Evolutionary conservation across 257 asterid species (phyloP).

Genomic region (Gentiana straminea): DNA sequence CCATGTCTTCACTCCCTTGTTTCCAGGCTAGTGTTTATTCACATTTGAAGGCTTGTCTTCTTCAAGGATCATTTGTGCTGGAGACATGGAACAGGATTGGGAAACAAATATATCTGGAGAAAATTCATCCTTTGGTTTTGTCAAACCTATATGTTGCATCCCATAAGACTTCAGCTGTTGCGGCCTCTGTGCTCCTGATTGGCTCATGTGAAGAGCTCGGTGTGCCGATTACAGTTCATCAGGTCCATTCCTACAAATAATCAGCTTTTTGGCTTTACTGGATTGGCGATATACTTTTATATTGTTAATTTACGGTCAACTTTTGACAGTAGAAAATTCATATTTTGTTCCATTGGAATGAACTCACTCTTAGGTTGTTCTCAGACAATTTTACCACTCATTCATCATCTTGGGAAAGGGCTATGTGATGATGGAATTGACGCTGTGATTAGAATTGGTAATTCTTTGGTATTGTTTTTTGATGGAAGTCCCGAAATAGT

Average conservation of each 20-base stretch:
- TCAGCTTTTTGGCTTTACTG: neutral
- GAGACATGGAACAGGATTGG: constrained; percentile 81
- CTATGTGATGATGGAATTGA: constrained; percentile 81
- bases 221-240: constrained; percentile 83
- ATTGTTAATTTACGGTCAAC: too few relatives aligned
- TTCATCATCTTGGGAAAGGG: constrained; percentile 93
- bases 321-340: neutral
- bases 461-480: constrained; percentile 8
- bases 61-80: constrained; percentile 94
- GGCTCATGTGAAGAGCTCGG: constrained; percentile 99
- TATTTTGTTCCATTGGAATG: neutral
- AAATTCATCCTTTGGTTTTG: constrained; percentile 72
- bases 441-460: constrained; percentile 86
- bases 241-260: constrained; percentile 33
- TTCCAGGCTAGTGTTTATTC: constrained; percentile 72
- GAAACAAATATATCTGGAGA: constrained; percentile 70
- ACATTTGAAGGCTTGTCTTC: constrained; percentile 92
- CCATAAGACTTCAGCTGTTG: constrained; percentile 62
- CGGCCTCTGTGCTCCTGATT: constrained; percentile 83
- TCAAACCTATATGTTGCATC: constrained; percentile 67
- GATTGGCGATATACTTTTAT: too few relatives aligned
- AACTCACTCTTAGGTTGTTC: constrained; percentile 12
- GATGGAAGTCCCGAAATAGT: constrained; percentile 11
- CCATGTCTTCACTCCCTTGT: constrained; percentile 15
- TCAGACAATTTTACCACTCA: constrained; percentile 86